These are phyloP conservation scores for Panaeolus cyanescens DNA, from an alignment of 768 basidiomycete species.

Conservation along the genomic window DNA sequence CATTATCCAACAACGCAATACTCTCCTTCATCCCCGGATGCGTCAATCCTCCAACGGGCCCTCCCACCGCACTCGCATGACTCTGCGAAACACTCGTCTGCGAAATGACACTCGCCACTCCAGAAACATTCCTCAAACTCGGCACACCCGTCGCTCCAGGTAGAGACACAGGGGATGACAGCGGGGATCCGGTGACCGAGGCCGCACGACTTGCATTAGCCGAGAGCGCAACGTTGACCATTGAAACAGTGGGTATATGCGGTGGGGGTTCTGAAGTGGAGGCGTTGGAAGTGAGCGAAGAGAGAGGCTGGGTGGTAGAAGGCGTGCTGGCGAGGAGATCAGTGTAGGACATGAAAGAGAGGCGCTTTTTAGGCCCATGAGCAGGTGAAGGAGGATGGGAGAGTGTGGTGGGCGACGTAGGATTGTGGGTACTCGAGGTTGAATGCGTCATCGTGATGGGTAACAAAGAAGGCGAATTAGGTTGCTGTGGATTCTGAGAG, in stretches of 20 bases:
- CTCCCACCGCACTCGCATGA: neutral
- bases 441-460: slow-evolving; percentile 17
- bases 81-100: too few relatives aligned
- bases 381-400: slow-evolving; percentile 44
- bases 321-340: slow-evolving; percentile 84
- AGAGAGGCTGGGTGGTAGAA: slow-evolving; percentile 67
- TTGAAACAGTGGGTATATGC: slow-evolving; percentile 48
- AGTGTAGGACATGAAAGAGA: slow-evolving; percentile 88
- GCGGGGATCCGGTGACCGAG: slow-evolving; percentile 24
- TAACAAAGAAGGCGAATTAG: slow-evolving; percentile 40
- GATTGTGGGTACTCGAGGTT: slow-evolving; percentile 5
- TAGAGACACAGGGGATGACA: neutral
- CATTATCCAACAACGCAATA: slow-evolving; percentile 54
- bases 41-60: slow-evolving; percentile 25
- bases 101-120: neutral
- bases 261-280: slow-evolving; percentile 63
- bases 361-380: slow-evolving; percentile 57
- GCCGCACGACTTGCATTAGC: slow-evolving; percentile 23
- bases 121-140: neutral
- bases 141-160: neutral
- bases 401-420: slow-evolving; percentile 1
- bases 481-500: slow-evolving; percentile 50
- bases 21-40: slow-evolving; percentile 34
- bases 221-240: slow-evolving; percentile 14
- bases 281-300: slow-evolving; percentile 68